Evolutionary conservation across 202 grass and related monocot genomes (phyloP).

Genomic region (Saccharum hybrid): DNA sequence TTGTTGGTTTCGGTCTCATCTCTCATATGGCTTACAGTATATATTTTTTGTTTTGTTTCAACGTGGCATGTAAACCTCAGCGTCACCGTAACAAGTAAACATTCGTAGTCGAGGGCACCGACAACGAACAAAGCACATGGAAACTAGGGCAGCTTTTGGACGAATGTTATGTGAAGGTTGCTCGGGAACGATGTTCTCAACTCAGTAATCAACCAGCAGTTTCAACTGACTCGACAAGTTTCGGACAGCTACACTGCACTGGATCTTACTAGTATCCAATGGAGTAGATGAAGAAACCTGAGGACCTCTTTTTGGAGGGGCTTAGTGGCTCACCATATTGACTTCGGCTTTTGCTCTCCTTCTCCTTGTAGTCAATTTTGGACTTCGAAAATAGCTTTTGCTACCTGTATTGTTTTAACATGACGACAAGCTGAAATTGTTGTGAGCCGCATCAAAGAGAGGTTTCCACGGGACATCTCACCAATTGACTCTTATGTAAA

Average conservation of each 20-base stretch:
- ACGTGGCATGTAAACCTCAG: not conserved
- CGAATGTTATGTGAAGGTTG: not conserved
- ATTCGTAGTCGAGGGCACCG: not conserved
- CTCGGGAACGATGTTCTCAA: not conserved
- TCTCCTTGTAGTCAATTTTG: no score
- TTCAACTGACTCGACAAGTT: not conserved
- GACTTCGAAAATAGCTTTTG: no score
- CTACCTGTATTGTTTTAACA: no score
- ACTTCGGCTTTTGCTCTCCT: no score
- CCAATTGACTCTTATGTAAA: no score
- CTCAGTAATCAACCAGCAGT: not conserved
- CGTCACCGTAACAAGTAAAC: not conserved
- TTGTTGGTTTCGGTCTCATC: not conserved
- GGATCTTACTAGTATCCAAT: not conserved
- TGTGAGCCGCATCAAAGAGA: no score
- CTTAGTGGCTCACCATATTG: no score
- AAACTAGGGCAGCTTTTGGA: not conserved
- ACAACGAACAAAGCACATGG: slow-evolving; percentile 25
- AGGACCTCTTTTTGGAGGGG: no score
- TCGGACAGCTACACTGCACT: not conserved
- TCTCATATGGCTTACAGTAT: no score
- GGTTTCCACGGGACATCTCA: no score
- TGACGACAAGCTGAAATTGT: no score
- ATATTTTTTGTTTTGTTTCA: not conserved
- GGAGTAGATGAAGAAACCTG: no score